Evolutionary conservation across 2,329 filamentous ascomycete genomes (phyloP), one percentile per base, ranked within the genome.

Genomic region (Canariomyces notabilis): DNA sequence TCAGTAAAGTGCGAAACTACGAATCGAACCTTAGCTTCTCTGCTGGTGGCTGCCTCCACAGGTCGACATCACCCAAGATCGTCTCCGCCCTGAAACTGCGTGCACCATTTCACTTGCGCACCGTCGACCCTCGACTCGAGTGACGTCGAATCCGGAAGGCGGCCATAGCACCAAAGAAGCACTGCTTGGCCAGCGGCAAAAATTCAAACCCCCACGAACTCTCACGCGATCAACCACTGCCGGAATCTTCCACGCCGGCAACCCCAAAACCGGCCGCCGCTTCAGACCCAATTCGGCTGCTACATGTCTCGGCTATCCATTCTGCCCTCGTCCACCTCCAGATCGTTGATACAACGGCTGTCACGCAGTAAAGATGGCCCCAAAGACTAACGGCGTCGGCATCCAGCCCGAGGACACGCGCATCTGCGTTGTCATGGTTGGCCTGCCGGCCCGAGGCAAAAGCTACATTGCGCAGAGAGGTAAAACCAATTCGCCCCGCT

Each of bases 381-480:
- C 67, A 53, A 70, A 60, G 64, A 72, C 74, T 73, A 83, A 83
- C 66, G 82, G 85, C 57, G 71, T 80, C 59, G 85, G 84, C 61
- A 78, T 90, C 55, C 85, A 95, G 87, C 87, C 87, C 60, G 91
- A 97, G 74, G 89, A 96, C 68, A 91, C 88, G 51, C 88, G 87
- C 67, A 94, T 98, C 72, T 97, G 91, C 68, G 90, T 98, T 55
- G 89, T 98, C 60, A 97, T 98, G 93, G 93, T 98, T 50, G 93
- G 93, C 57, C 76, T 98, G 64, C 93, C 93, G 45, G 93, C 93
- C 51, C 79, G 93, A 58, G 93, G 93, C 62, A 98, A 98, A 78
- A 95, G 89, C 72, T 82, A 95, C 67, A 97, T 98, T 65, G 91
- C 93, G 57, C 89, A 95, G 63, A 96, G 96, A 80, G 89, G 90